Conservation (phyloP, 139 green algal genomes). For the Pleodorina starrii region DNA sequence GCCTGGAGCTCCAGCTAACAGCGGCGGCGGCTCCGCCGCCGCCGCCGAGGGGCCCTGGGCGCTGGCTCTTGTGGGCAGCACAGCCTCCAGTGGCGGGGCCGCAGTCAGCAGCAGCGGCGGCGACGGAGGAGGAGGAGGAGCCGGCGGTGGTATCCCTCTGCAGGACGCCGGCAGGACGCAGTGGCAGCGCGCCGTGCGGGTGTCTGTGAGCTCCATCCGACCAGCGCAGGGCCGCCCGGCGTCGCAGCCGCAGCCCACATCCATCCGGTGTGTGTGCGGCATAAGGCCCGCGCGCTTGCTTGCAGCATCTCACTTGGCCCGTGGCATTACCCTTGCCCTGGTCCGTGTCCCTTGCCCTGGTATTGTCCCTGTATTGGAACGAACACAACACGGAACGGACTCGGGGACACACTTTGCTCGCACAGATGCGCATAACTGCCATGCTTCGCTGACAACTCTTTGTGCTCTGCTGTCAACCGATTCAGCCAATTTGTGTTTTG, state of each 20-base stretch:
- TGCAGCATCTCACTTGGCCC: too few species aligned
- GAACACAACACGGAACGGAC: too few species aligned
- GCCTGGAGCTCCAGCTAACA: background rate
- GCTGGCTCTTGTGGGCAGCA: background rate
- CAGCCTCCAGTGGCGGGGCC: too few species aligned
- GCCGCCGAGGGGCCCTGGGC: background rate
- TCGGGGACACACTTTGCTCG: background rate
- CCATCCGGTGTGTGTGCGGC: background rate
- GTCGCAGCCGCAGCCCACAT: background rate
- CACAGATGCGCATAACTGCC: background rate
- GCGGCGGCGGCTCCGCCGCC: background rate
- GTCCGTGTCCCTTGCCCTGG: too few species aligned
- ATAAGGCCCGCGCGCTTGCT: too few species aligned
- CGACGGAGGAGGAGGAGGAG: too few species aligned
- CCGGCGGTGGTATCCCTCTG: background rate
- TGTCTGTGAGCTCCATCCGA: constrained; percentile 26
- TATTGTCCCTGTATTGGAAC: too few species aligned
- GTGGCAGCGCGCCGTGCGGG: constrained; percentile 39
- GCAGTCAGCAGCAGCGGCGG: background rate
- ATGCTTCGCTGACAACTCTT: too few species aligned
- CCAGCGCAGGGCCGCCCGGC: background rate
- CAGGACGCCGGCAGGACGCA: constrained; percentile 1
- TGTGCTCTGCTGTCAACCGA: too few species aligned
- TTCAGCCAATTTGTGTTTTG: too few species aligned
- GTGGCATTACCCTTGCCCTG: too few species aligned